These are phyloP conservation scores for Ambrosiella xylebori DNA, from an alignment of 2,329 filamentous ascomycete genomes.

Conservation along the genomic window DNA sequence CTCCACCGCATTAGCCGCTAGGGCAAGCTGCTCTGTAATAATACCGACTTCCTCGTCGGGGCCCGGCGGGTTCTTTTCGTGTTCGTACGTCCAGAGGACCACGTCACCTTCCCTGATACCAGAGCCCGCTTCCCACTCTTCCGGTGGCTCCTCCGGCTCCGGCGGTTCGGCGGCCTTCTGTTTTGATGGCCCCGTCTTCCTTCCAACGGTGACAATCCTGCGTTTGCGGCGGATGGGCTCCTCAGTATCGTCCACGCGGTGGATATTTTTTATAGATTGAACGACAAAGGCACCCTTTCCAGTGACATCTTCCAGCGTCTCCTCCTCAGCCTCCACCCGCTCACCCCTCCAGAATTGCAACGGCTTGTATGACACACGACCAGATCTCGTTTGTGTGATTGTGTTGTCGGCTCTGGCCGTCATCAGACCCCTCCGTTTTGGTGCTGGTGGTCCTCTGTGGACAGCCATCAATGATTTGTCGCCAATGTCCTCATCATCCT, in stretches of 20 bases:
- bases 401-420: slow-evolving; percentile 33
- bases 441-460: slow-evolving; percentile 37
- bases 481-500: slow-evolving; percentile 21
- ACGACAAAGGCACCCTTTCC: slow-evolving; percentile 29
- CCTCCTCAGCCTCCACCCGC: slow-evolving; percentile 49
- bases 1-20: slow-evolving; percentile 37
- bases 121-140: slow-evolving; percentile 55
- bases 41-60: slow-evolving; percentile 38
- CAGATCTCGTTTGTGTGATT: slow-evolving; percentile 50
- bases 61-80: slow-evolving; percentile 34
- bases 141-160: slow-evolving; percentile 38
- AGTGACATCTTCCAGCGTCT: slow-evolving; percentile 27
- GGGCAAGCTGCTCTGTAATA: slow-evolving; percentile 37
- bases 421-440: slow-evolving; percentile 36
- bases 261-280: slow-evolving; percentile 57
- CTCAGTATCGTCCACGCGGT: slow-evolving; percentile 43
- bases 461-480: slow-evolving; percentile 32
- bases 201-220: slow-evolving; percentile 10
- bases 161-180: slow-evolving; percentile 23
- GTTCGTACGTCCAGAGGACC: slow-evolving; percentile 43
- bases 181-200: neutral
- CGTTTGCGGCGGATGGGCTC: slow-evolving; percentile 17
- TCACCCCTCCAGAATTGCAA: slow-evolving; percentile 81
- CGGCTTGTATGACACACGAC: slow-evolving; percentile 60
- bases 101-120: slow-evolving; percentile 48